Base-by-base conservation (phyloP, 2,329 filamentous ascomycete genomes). In the Nothopassalora personata region DNA sequence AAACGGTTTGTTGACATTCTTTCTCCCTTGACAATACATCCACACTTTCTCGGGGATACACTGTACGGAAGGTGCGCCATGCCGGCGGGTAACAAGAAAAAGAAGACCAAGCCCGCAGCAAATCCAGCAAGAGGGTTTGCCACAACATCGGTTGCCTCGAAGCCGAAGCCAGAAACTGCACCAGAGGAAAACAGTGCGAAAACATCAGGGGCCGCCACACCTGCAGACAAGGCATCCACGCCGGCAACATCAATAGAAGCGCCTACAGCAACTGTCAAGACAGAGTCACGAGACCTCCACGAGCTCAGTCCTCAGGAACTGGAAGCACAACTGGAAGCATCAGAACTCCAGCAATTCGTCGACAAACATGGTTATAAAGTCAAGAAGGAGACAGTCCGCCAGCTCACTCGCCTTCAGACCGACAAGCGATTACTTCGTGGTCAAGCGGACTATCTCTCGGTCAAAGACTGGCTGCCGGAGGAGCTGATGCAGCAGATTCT, bases 41-140 rank as follows among this genome's bases (percentile, higher is more conserved):
- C 28, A 5, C 28, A 8, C 9, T 28, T 5, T 18, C 19, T 27
- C 9, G 28, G 13, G 19, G 4, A 28, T 49, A 47, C 28, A 49
- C 28, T 31, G 23, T 49, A n/a, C 39, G 4, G 8, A 43, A 18
- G 13, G 39, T 39, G 48, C 48, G 34, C 27, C 23, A 70, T 70
- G 69, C 62, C 66, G 45, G 68, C 61, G 27, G 67, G 62, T 33
- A 70, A 77, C 43, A 72, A 79, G 63, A 73, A 80, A 62, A 96
- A 96, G 78, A 96, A 97, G 79, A 95, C 91, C 81, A 97, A 97
- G 83, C 82, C 89, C 57, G 84, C 85, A 28, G 84, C 87, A 33
- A 97, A 97, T 75, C 90, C 92, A 60, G 91, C 91, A 43, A 83
- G 94, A 74, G 94, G 92, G 18, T 96, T 97, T 77, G 91, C 93